phyloP scores from a whole-genome alignment of 768 basidiomycete genomes.

The Boletellus ananiceps region DNA sequence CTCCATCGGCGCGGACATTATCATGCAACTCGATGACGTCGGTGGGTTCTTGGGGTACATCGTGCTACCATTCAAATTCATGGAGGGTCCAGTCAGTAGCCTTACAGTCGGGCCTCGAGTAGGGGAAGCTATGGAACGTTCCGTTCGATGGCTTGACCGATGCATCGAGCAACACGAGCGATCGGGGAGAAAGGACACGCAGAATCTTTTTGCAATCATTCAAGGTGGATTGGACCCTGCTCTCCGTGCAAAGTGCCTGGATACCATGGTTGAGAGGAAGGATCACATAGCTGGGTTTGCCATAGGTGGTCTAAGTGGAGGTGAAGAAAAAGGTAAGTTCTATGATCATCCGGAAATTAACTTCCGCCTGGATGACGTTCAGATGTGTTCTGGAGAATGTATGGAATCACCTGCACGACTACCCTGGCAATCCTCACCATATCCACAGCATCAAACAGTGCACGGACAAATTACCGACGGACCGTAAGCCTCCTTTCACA shows the following conservation, averaged over 20 bases:
- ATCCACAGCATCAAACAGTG: conserved; percentile 71
- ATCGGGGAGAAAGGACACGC: conserved; percentile 58
- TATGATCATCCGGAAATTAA: conserved; percentile 5
- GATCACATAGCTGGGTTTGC: conserved; percentile 84
- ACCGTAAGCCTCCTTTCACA: conserved; percentile 46
- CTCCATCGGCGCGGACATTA: conserved; percentile 87
- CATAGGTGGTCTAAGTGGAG: conserved; percentile 86
- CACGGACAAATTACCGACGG: conserved; percentile 69
- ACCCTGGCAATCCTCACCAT: conserved; percentile 7
- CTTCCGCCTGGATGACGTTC: conserved; percentile 1
- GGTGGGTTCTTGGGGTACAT: conserved; percentile 42
- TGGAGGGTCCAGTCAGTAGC: conserved; percentile 56
- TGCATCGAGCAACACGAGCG: conserved; percentile 73
- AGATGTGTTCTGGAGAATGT: conserved; percentile 89
- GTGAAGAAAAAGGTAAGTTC: conserved; percentile 78
- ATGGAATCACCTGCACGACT: conserved; percentile 20
- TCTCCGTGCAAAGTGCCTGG: conserved; percentile 71
- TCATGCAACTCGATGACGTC: conserved; percentile 93
- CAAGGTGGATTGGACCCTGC: conserved; percentile 77
- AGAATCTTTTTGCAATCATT: conserved; percentile 90
- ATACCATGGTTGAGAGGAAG: conserved; percentile 76
- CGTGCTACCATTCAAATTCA: background rate
- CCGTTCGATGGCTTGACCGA: conserved; percentile 85
- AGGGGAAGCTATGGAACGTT: conserved; percentile 83
- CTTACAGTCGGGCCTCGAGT: conserved; percentile 78